Evolutionary conservation across 1,139 yeast species (phyloP), one percentile per base, ranked within the genome.

Genomic region (Pichia cactophila): DNA sequence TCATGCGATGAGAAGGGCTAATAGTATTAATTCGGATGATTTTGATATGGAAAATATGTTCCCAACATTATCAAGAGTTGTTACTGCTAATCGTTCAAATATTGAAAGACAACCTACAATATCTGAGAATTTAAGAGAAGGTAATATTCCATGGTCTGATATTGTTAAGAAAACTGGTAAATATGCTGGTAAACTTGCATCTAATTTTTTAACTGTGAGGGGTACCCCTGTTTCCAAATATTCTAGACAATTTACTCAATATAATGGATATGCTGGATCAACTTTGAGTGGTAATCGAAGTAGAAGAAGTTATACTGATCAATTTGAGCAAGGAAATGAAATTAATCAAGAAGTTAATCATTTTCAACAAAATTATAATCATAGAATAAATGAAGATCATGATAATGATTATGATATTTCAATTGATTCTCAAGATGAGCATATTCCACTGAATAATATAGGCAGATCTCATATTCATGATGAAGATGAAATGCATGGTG

Each of bases 1-100:
- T 42, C 85, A 78, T 58, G 80, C 80, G 10, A 41, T 63, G 49
- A 55, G 58, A 40, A 52, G 67, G 42, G 51, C 62, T 0, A 57
- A 55, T 11, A 62, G 65, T 2, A 8, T 35, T 6, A 17, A 16
- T 16, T 33, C 52, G 5, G 55, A 26, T 10, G 17, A 42, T 14
- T 29, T 40, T n/a, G 43, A 42, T 12, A 29, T 37, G 29, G 33
- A 41, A 29, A 28, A 29, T 17, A 9, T 46, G n/a, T 47, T 49
- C 39, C 51, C 50, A 31, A 45, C 31, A 33, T 44, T 46, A 28
- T 33, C 50, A 11, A 45, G 47, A 37, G 55, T 49, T 9, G 50
- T 49, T 8, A 50, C 53, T 1, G 16, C 14, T 38, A 38, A 23
- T 10, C 26, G 23, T 11, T 3, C 17, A 16, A 20, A 20, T 20